phyloP scores from a whole-genome alignment of 768 basidiomycete species.

The Crucibulum laeve region DNA sequence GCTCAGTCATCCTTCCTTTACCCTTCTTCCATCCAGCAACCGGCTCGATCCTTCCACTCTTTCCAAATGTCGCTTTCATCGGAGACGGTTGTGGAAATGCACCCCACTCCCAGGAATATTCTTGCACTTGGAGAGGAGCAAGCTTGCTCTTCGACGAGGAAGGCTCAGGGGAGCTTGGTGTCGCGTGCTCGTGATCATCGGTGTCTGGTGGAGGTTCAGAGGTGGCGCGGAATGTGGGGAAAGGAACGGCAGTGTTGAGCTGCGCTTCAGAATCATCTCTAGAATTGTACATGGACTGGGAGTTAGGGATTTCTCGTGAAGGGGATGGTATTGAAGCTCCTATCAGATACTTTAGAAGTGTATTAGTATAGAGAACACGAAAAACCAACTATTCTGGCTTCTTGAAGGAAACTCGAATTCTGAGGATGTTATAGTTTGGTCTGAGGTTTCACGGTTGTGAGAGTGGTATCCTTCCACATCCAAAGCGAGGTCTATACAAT shows the following conservation, averaged over 20 bases:
- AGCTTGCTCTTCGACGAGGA: conserved; percentile 4
- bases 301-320: too few relatives aligned
- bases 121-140: conserved; percentile 34
- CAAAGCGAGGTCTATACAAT: conserved; percentile 60
- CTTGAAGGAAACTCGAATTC: not conserved
- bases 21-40: conserved; percentile 16
- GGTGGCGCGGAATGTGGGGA: conserved; percentile 38
- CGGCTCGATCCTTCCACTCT: conserved; percentile 34
- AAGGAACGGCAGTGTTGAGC: not conserved
- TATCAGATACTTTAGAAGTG: not conserved
- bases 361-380: not conserved
- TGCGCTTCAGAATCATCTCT: not conserved
- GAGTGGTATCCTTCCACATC: conserved; percentile 84
- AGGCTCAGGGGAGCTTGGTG: conserved; percentile 3
- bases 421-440: conserved; percentile 32
- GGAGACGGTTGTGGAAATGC: conserved; percentile 81
- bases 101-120: conserved; percentile 96
- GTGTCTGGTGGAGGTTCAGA: conserved; percentile 61
- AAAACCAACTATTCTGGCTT: not conserved
- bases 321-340: not conserved
- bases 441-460: conserved; percentile 32
- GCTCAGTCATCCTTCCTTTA: conserved; percentile 20
- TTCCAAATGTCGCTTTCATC: conserved; percentile 47
- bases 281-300: not conserved
- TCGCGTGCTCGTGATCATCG: conserved; percentile 14